phyloP scores from a whole-genome alignment of 345 rosid genomes.

The Eucalyptus grandis region DNA sequence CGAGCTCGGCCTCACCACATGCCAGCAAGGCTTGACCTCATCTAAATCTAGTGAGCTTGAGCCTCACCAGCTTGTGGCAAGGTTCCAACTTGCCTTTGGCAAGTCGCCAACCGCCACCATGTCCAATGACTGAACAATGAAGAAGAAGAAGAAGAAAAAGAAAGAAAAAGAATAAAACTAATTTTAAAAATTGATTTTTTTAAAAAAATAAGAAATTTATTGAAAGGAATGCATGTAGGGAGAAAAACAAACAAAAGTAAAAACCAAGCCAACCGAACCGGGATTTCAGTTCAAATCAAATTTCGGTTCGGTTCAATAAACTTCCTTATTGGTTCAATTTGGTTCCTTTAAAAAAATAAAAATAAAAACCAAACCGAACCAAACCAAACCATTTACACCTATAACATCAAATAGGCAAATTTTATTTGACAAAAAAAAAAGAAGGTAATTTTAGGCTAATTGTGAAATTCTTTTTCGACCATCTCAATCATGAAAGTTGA shows the following conservation, averaged over 20 bases:
- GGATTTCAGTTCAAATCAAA: rapidly evolving
- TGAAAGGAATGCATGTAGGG: too few species aligned
- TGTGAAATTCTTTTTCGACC: neutral
- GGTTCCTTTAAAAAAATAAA: too few species aligned
- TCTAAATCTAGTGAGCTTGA: rapidly evolving
- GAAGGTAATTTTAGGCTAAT: neutral
- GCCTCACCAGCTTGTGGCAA: rapidly evolving
- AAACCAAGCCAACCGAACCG: rapidly evolving
- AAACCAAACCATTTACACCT: too few species aligned
- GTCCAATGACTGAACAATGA: rapidly evolving
- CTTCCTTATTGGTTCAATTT: too few species aligned
- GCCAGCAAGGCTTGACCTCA: too few species aligned
- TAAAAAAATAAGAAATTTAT: rapidly evolving
- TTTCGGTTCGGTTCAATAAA: rapidly evolving
- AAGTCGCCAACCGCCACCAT: rapidly evolving
- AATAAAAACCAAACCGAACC: rapidly evolving
- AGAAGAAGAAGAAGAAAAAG: too few species aligned
- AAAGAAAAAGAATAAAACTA: too few species aligned
- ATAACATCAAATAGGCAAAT: rapidly evolving
- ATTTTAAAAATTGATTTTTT: too few species aligned
- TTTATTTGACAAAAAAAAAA: too few species aligned
- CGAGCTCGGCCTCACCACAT: rapidly evolving
- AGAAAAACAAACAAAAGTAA: too few species aligned
- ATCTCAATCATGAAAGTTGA: neutral
- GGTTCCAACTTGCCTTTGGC: too few species aligned